These are phyloP conservation scores for Myrmaecium sp. DNA, from an alignment of 2,329 filamentous ascomycete species.

Conservation along the genomic window DNA sequence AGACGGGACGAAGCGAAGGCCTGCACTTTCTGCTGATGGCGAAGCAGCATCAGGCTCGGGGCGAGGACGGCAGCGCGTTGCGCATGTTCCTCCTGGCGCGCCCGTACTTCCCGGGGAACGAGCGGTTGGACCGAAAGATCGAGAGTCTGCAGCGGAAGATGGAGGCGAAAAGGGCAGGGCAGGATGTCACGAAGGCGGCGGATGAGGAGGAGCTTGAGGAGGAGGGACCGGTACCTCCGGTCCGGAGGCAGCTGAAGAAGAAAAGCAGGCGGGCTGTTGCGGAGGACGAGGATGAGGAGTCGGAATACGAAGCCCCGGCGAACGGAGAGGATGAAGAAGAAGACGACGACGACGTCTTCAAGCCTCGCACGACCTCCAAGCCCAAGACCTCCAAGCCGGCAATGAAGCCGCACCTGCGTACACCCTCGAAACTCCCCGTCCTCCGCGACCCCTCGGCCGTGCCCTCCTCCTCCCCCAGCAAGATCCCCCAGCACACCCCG, in stretches of 20 bases:
- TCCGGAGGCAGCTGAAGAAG: conserved; percentile 3
- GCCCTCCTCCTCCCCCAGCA: background rate
- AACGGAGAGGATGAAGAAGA: conserved; percentile 11
- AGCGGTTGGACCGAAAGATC: conserved; percentile 49
- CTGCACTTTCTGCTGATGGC: conserved; percentile 78
- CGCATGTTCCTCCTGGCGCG: conserved; percentile 75
- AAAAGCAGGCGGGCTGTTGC: background rate
- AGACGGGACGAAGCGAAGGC: conserved; percentile 62
- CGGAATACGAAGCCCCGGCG: conserved; percentile 8
- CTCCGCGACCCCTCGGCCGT: conserved; percentile 16
- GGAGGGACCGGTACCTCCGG: background rate
- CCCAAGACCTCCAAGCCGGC: conserved; percentile 14
- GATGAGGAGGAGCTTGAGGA: background rate
- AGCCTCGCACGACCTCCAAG: conserved; percentile 19
- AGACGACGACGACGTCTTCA: conserved; percentile 22
- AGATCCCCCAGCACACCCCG: conserved; percentile 26
- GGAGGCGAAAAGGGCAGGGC: conserved; percentile 9
- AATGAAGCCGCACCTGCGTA: too few species aligned
- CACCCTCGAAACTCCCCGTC: conserved; percentile 20
- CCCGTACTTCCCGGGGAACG: conserved; percentile 72
- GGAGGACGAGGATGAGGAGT: conserved; percentile 5
- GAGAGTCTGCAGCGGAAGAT: conserved; percentile 34
- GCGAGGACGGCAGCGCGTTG: conserved; percentile 61
- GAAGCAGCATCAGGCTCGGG: conserved; percentile 72
- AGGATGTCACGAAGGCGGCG: background rate